Conservation (phyloP, 2,329 filamentous ascomycete species). For the Diaporthe aspalathi region DNA sequence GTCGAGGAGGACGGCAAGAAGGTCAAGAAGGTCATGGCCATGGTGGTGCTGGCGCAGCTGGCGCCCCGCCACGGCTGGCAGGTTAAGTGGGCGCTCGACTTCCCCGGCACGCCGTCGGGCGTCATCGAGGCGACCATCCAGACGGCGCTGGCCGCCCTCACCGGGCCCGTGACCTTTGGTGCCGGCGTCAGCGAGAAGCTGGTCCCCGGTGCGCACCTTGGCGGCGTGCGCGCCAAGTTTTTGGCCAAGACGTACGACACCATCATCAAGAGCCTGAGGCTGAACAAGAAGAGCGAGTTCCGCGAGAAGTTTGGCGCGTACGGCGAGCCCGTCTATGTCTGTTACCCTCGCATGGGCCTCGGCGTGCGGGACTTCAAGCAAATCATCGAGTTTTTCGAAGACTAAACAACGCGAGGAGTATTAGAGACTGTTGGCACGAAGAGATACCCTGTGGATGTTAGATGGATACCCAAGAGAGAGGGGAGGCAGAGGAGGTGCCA, state of each 20-base stretch:
- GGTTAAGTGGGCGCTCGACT: slow-evolving; percentile 96
- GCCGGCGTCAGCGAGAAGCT: slow-evolving; percentile 82
- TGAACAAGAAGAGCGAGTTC: slow-evolving; percentile 89
- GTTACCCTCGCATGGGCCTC: slow-evolving; percentile 87
- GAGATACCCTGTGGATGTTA: neutral
- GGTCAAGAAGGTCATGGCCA: slow-evolving; percentile 69
- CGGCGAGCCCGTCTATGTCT: slow-evolving; percentile 88
- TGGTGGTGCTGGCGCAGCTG: slow-evolving; percentile 87
- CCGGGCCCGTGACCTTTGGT: slow-evolving; percentile 82
- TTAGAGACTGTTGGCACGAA: neutral
- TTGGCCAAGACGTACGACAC: slow-evolving; percentile 85
- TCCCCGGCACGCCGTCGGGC: slow-evolving; percentile 86
- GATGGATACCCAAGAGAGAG: slow-evolving; percentile 1
- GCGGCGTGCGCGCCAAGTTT: slow-evolving; percentile 83
- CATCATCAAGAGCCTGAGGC: slow-evolving; percentile 82
- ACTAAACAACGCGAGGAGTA: slow-evolving; percentile 46
- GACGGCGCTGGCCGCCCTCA: slow-evolving; percentile 68
- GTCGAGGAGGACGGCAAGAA: slow-evolving; percentile 73
- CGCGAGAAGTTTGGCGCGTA: slow-evolving; percentile 88
- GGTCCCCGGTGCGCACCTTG: slow-evolving; percentile 82
- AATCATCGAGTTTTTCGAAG: slow-evolving; percentile 92
- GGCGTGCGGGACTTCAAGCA: slow-evolving; percentile 84
- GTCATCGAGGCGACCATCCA: slow-evolving; percentile 87
- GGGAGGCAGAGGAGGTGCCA: neutral
- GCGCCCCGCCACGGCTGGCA: slow-evolving; percentile 88